phyloP scores from a whole-genome alignment of 495 filamentous ascomycete genomes.

The Hyaloscypha finlandica region DNA sequence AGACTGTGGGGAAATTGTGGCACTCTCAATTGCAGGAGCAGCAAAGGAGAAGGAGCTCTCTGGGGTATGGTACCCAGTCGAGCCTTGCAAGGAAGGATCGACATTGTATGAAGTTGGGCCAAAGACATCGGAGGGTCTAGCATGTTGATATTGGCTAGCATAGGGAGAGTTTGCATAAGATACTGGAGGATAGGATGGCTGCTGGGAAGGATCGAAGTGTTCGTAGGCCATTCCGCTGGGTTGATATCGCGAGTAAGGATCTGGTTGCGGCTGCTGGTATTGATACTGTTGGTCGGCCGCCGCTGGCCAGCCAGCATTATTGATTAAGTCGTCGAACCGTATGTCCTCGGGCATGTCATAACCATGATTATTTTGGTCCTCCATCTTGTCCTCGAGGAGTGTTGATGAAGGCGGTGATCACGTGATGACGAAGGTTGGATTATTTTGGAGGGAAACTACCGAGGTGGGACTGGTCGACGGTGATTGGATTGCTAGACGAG shows the following conservation, averaged over 20 bases:
- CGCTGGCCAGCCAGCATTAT: constrained; percentile 22
- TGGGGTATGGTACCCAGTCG: constrained; percentile 12
- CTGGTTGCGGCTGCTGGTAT: constrained; percentile 25
- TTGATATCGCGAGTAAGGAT: constrained; percentile 37
- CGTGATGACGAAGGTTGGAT: neutral
- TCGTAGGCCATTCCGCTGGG: constrained; percentile 25
- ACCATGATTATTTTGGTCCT: constrained; percentile 24
- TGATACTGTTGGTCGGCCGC: constrained; percentile 16
- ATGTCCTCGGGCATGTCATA: constrained; percentile 24
- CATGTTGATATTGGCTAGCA: constrained; percentile 25
- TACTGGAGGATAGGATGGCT: constrained; percentile 22
- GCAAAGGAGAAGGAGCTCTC: constrained; percentile 28
- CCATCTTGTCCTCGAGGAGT: constrained; percentile 21
- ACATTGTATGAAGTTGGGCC: constrained; percentile 17
- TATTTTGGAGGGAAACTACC: neutral
- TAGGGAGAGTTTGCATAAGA: constrained; percentile 28
- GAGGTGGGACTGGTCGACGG: neutral
- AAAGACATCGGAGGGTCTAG: constrained; percentile 22
- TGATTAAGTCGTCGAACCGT: constrained; percentile 27
- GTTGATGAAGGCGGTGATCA: neutral
- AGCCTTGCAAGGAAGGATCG: constrained; percentile 26
- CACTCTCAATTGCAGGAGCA: constrained; percentile 15
- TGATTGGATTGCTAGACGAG: constrained; percentile 34
- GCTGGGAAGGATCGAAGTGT: constrained; percentile 26
- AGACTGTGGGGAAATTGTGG: constrained; percentile 27